A percentile compares a stretch with the other conserved stretches of the same genome.
phyloP scores from a whole-genome alignment of 2,329 filamentous ascomycete species.

The Pseudogymnoascus sp. region DNA sequence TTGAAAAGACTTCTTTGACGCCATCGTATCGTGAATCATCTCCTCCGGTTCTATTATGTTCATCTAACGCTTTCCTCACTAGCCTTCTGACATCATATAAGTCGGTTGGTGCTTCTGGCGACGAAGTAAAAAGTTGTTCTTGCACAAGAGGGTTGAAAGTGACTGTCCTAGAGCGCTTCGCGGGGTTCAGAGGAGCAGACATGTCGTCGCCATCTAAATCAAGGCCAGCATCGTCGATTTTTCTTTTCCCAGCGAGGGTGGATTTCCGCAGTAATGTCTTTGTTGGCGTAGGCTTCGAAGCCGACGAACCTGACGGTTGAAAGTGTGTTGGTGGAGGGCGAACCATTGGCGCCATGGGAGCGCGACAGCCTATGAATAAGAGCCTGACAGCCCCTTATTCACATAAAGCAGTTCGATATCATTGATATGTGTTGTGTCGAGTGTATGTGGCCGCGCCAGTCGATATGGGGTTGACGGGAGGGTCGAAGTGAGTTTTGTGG shows the following conservation, averaged over 20 bases:
- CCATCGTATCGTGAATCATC: slow-evolving; percentile 51
- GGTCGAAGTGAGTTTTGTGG: not conserved
- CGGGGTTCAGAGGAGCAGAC: slow-evolving; percentile 20
- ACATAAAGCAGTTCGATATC: not conserved
- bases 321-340: slow-evolving; percentile 5
- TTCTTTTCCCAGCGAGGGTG: slow-evolving; percentile 7
- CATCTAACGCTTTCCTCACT: slow-evolving; percentile 6
- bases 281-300: not conserved
- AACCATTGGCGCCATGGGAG: slow-evolving; percentile 10
- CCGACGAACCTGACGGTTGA: slow-evolving; percentile 1
- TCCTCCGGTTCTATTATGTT: slow-evolving; percentile 25
- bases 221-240: not conserved
- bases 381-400: slow-evolving; percentile 4
- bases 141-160: slow-evolving; percentile 25
- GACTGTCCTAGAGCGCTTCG: slow-evolving; percentile 23
- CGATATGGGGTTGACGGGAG: not conserved
- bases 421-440: not conserved
- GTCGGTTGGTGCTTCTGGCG: not conserved
- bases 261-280: slow-evolving; percentile 10
- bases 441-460: not conserved
- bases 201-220: slow-evolving; percentile 18
- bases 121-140: slow-evolving; percentile 8
- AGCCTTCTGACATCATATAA: not conserved
- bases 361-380: slow-evolving; percentile 9
- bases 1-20: slow-evolving; percentile 46